phyloP scores from a whole-genome alignment of 2,329 filamentous ascomycete species.

The Blumeria graminis region DNA sequence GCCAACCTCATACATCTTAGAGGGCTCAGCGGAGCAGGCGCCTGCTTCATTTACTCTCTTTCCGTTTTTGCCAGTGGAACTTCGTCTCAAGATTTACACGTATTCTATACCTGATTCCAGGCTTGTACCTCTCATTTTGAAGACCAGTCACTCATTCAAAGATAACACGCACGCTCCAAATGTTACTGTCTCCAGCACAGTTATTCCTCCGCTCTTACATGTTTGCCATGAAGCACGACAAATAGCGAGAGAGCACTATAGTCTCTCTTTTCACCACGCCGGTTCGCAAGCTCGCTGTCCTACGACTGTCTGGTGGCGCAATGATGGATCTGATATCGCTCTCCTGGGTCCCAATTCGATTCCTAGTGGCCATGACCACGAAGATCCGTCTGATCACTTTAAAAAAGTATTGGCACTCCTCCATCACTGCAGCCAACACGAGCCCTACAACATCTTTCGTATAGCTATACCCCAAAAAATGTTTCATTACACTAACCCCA shows the following conservation, averaged over 20 bases:
- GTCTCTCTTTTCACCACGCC: constrained; percentile 3
- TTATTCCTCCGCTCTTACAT: constrained; percentile 5
- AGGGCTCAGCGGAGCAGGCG: no score
- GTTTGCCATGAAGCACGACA: constrained; percentile 4
- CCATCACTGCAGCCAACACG: neutral
- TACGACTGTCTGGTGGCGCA: constrained; percentile 4
- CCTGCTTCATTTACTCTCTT: constrained; percentile 5
- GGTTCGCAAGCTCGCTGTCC: neutral
- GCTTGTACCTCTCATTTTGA: constrained; percentile 5
- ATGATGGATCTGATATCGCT: constrained; percentile 3
- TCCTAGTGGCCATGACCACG: neutral
- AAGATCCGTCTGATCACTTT: neutral
- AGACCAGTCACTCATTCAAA: neutral
- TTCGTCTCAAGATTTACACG: constrained; percentile 8
- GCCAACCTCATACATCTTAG: no score
- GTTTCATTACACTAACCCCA: constrained; percentile 2
- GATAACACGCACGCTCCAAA: neutral
- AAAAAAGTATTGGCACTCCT: constrained; percentile 4
- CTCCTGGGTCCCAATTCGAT: constrained; percentile 1
- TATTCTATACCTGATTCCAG: constrained; percentile 6
- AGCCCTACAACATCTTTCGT: constrained; percentile 1
- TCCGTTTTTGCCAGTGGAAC: constrained; percentile 7
- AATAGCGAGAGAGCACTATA: constrained; percentile 3
- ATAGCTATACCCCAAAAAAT: constrained; percentile 6
- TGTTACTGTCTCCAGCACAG: neutral